These are phyloP conservation scores for Magnolia sinica DNA, from an alignment of 164 flowering plant species.

Conservation along the genomic window DNA sequence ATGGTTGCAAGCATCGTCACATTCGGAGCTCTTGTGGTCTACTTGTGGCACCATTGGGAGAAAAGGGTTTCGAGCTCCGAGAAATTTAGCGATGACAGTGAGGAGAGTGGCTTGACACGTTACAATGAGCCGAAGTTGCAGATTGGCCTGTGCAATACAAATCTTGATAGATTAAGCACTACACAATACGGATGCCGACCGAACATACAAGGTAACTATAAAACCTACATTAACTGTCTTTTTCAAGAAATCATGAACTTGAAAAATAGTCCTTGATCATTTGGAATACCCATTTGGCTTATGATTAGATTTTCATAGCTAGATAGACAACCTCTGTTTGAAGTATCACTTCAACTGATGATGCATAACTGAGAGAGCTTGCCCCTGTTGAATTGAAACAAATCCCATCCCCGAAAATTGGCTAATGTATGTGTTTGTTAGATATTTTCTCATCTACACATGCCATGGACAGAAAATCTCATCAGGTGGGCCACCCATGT, in stretches of 20 bases:
- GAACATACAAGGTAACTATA: slow-evolving; percentile 58
- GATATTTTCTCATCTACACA: no score
- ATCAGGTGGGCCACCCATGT: no score
- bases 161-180: slow-evolving; percentile 24
- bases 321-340: background rate
- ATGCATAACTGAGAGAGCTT: no score
- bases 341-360: no score
- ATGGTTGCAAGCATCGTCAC: slow-evolving; percentile 58
- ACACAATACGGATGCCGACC: slow-evolving; percentile 69
- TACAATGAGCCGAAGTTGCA: slow-evolving; percentile 7
- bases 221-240: background rate
- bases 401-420: no score
- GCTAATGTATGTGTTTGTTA: no score
- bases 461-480: no score
- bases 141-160: slow-evolving; percentile 13
- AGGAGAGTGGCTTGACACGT: background rate
- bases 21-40: slow-evolving; percentile 71
- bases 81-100: slow-evolving; percentile 6
- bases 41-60: slow-evolving; percentile 69
- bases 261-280: background rate
- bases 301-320: background rate
- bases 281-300: background rate
- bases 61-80: slow-evolving; percentile 28
- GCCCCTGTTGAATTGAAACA: no score
- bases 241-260: background rate